Conservation (phyloP, 139 green algal species). For the Ettlia oleoabundans region DNA sequence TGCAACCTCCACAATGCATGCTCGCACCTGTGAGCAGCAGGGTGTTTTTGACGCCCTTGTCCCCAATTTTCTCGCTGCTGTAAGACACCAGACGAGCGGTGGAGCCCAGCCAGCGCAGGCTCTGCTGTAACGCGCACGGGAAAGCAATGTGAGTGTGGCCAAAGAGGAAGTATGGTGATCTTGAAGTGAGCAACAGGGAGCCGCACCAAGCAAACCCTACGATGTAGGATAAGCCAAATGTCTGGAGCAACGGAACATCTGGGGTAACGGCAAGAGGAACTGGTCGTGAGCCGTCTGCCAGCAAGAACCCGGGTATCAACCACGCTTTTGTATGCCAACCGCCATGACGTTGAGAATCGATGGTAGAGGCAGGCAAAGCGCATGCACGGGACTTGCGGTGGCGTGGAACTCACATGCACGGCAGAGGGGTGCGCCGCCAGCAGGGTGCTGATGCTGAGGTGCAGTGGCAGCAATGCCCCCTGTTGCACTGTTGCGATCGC, state of each 20-base stretch:
- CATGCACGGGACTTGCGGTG: too few relatives aligned
- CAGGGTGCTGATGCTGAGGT: conserved; percentile 39
- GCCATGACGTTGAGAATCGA: too few relatives aligned
- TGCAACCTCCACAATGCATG: too few relatives aligned
- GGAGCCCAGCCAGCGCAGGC: conserved; percentile 78
- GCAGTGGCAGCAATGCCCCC: conserved; percentile 53
- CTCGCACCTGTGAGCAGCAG: conserved; percentile 65
- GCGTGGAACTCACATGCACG: conserved; percentile 33
- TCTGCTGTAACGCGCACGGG: conserved; percentile 22
- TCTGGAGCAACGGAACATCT: too few relatives aligned
- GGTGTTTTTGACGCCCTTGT: conserved; percentile 60
- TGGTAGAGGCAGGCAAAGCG: too few relatives aligned
- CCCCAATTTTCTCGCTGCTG: conserved; percentile 59
- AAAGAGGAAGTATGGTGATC: background rate
- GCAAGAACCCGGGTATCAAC: too few relatives aligned
- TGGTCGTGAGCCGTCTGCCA: too few relatives aligned
- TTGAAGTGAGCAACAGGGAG: background rate
- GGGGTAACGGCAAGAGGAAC: too few relatives aligned
- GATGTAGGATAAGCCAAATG: too few relatives aligned
- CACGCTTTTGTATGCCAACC: too few relatives aligned
- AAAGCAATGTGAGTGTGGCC: background rate
- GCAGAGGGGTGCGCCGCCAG: conserved; percentile 14
- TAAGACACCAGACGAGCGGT: conserved; percentile 66
- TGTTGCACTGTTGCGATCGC: conserved; percentile 62
- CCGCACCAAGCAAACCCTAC: too few relatives aligned